Conservation (phyloP, 345 rosid genomes). For the Moricandia arvensis region DNA sequence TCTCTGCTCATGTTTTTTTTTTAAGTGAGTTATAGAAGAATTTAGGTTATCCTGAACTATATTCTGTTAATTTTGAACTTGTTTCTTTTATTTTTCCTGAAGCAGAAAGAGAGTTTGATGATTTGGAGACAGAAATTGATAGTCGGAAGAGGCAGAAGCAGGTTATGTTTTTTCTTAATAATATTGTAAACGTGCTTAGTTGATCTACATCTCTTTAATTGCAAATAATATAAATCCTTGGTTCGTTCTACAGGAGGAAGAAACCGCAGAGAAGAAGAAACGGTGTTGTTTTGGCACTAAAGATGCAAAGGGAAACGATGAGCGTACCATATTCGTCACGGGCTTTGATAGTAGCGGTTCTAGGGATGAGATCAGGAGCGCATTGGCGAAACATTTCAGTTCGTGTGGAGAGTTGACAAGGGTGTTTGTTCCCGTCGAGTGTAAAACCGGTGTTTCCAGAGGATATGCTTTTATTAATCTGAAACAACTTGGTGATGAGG, state of each 20-base stretch:
- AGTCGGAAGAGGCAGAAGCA: neutral
- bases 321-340: neutral
- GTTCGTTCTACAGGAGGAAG: neutral
- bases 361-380: neutral
- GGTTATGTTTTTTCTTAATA: neutral
- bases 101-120: neutral
- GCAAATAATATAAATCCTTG: neutral
- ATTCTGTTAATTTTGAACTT: neutral
- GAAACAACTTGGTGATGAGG: neutral
- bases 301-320: neutral
- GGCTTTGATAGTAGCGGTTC: neutral
- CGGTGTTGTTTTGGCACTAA: neutral
- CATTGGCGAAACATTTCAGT: neutral
- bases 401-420: neutral
- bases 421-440: neutral
- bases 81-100: neutral
- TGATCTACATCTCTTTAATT: neutral
- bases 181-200: neutral
- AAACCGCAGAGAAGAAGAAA: neutral
- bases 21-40: too few species aligned
- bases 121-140: neutral
- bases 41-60: neutral
- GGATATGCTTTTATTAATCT: neutral
- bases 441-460: neutral
- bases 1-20: neutral